These are phyloP conservation scores for Rutstroemia sp. DNA, from an alignment of 2,329 filamentous ascomycete genomes.

Conservation along the genomic window DNA sequence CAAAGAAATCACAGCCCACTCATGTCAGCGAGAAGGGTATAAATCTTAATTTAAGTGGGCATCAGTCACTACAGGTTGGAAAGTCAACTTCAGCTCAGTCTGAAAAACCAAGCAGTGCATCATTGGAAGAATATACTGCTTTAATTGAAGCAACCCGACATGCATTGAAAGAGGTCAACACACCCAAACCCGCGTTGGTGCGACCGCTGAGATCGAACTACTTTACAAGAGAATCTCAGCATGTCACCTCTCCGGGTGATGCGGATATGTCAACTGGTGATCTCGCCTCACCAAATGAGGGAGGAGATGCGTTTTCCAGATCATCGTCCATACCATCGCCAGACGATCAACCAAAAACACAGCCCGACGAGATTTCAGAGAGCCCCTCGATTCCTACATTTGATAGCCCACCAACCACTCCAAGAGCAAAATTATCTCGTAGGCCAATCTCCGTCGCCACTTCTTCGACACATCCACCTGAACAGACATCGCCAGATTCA, in stretches of 20 bases:
- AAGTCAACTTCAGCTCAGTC: conserved; percentile 26
- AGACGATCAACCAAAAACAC: too few species aligned
- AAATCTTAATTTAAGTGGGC: conserved; percentile 46
- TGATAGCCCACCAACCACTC: neutral
- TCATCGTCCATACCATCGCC: too few species aligned
- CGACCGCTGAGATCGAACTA: too few species aligned
- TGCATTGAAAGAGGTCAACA: conserved; percentile 26
- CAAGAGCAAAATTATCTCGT: neutral
- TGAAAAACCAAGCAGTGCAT: conserved; percentile 1
- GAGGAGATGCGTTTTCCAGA: too few species aligned
- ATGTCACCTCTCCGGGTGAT: conserved; percentile 5
- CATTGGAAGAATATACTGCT: conserved; percentile 24
- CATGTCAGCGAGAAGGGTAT: conserved; percentile 26
- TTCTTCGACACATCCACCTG: neutral
- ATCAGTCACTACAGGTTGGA: conserved; percentile 42
- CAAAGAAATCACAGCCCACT: conserved; percentile 15
- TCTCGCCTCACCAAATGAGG: too few species aligned
- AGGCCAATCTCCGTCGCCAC: neutral
- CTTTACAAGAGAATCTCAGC: too few species aligned
- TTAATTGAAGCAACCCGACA: conserved; percentile 25
- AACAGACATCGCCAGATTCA: neutral
- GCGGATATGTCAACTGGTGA: conserved; percentile 9
- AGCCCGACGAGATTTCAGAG: neutral
- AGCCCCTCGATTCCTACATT: neutral
- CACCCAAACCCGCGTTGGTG: conserved; percentile 8